Evolutionary conservation across 306 rosid genomes (phyloP).

Genomic region (Arachis stenosperma): DNA sequence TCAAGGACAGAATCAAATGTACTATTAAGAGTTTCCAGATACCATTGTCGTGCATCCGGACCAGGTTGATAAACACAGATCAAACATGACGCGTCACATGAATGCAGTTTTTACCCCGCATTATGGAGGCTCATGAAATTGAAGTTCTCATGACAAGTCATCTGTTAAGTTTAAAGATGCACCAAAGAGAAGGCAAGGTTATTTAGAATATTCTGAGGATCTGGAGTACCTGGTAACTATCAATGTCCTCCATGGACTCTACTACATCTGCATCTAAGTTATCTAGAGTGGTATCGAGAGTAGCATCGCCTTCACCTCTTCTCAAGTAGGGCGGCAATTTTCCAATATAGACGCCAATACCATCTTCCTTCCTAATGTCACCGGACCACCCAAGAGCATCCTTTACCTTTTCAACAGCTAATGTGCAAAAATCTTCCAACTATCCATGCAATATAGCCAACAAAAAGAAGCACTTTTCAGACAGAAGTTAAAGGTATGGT

Average conservation of each 20-base stretch:
- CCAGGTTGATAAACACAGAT: conserved; percentile 22
- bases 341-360: conserved; percentile 78
- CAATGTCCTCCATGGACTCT: conserved; percentile 71
- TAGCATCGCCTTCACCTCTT: conserved; percentile 52
- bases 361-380: conserved; percentile 59
- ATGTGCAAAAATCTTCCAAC: conserved; percentile 69
- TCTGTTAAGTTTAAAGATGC: conserved; percentile 13
- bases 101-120: neutral
- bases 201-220: conserved; percentile 15
- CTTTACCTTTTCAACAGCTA: conserved; percentile 63
- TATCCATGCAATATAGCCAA: conserved; percentile 47
- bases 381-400: conserved; percentile 72
- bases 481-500: conserved; percentile 17
- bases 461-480: conserved; percentile 34
- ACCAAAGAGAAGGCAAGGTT: conserved; percentile 1
- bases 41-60: neutral
- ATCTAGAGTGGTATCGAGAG: conserved; percentile 47
- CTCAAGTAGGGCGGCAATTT: conserved; percentile 71
- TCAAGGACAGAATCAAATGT: conserved; percentile 13
- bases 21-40: neutral
- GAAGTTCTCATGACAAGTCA: conserved; percentile 12
- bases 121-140: conserved; percentile 5
- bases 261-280: conserved; percentile 52
- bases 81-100: conserved; percentile 1
- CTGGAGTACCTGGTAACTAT: conserved; percentile 82